These are phyloP conservation scores for Trifolium subterraneum DNA, from an alignment of 306 rosid genomes.

Conservation along the genomic window DNA sequence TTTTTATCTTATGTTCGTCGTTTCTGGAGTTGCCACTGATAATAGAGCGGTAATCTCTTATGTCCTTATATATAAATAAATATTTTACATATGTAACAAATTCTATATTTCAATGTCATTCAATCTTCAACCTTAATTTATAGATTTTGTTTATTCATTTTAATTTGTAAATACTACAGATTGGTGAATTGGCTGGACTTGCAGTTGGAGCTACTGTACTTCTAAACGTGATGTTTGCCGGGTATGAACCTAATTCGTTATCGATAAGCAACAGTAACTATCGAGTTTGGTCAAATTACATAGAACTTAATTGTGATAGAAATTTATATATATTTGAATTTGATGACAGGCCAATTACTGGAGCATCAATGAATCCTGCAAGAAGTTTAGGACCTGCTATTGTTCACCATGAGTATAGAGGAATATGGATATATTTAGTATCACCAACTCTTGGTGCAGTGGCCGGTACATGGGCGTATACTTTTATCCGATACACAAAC, in stretches of 20 bases:
- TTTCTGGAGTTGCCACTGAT: slow-evolving; percentile 85
- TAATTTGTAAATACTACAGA: slow-evolving; percentile 42
- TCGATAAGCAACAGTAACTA: neutral
- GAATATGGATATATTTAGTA: slow-evolving; percentile 64
- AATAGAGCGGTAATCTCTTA: slow-evolving; percentile 65
- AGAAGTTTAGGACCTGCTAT: slow-evolving; percentile 82
- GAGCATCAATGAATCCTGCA: slow-evolving; percentile 93
- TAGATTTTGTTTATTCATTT: neutral
- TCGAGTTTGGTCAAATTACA: neutral
- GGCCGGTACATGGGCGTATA: slow-evolving; percentile 67
- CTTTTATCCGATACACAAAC: slow-evolving; percentile 59
- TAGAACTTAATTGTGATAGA: neutral
- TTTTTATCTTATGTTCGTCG: slow-evolving; percentile 75
- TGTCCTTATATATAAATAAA: neutral
- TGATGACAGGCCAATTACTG: slow-evolving; percentile 62
- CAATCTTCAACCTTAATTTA: neutral
- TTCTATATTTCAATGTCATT: neutral
- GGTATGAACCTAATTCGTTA: slow-evolving; percentile 49
- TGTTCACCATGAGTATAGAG: slow-evolving; percentile 41
- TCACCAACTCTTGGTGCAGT: slow-evolving; percentile 62
- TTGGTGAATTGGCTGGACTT: slow-evolving; percentile 86
- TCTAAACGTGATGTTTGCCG: slow-evolving; percentile 78
- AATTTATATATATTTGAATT: slow-evolving; percentile 6
- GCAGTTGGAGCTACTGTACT: slow-evolving; percentile 76
- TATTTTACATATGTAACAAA: neutral